Conservation (phyloP, 148 eudicot genomes). For the Cornus florida region DNA sequence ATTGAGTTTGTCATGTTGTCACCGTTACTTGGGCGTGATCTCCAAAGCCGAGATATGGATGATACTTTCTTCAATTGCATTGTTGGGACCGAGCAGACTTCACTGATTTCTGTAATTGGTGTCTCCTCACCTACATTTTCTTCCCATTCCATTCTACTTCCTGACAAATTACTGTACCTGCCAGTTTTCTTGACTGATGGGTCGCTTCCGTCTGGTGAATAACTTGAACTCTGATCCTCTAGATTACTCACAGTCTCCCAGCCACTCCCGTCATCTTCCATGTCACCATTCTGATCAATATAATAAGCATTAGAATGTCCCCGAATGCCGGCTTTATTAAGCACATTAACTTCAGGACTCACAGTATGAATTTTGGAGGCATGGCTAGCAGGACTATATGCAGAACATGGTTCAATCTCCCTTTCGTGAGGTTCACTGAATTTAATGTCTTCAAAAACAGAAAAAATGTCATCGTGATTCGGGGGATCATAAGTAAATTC, state of each 20-base stretch:
- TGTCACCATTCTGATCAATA: conserved; percentile 36
- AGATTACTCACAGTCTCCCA: conserved; percentile 86
- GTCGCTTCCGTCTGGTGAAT: conserved; percentile 60
- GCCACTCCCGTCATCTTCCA: conserved; percentile 74
- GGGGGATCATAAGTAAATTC: conserved; percentile 76
- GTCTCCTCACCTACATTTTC: conserved; percentile 47
- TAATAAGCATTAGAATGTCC: conserved; percentile 39
- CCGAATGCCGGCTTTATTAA: conserved; percentile 30
- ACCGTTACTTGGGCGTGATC: conserved; percentile 46
- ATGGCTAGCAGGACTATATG: conserved; percentile 43
- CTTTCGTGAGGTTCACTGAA: conserved; percentile 43
- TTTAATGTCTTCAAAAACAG: conserved; percentile 62
- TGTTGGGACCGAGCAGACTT: conserved; percentile 39
- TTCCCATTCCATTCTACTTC: conserved; percentile 65
- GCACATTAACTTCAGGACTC: conserved; percentile 34
- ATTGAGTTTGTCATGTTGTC: conserved; percentile 45
- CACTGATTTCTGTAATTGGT: conserved; percentile 47
- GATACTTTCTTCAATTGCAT: conserved; percentile 46
- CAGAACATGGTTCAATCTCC: conserved; percentile 57
- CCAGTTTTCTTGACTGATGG: conserved; percentile 43
- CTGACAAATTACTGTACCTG: conserved; percentile 44
- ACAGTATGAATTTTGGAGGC: conserved; percentile 28
- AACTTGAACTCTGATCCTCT: conserved; percentile 76
- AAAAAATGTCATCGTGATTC: conserved; percentile 65
- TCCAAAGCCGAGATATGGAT: conserved; percentile 62